These are phyloP conservation scores for Sporobolomyces pararoseus DNA, from an alignment of 768 basidiomycete genomes.

Conservation along the genomic window DNA sequence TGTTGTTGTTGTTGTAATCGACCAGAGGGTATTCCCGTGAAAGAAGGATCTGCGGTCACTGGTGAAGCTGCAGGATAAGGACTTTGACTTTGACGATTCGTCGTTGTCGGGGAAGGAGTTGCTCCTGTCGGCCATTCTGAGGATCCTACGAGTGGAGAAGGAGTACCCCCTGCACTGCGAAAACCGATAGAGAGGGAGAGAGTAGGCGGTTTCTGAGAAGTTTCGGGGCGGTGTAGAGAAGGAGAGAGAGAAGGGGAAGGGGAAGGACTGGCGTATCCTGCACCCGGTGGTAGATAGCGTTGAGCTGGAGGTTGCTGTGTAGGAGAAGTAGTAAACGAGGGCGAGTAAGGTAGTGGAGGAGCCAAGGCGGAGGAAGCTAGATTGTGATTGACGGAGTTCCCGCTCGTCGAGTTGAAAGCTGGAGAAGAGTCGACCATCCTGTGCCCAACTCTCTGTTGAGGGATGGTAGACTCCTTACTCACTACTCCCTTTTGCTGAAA, in stretches of 20 bases:
- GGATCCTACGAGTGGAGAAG: conserved; percentile 2
- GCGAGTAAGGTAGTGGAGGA: not conserved
- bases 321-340: not conserved
- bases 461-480: too few relatives aligned
- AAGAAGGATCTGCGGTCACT: not conserved
- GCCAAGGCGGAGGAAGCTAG: not conserved
- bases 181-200: conserved; percentile 8
- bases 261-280: not conserved
- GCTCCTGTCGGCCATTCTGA: conserved; percentile 4
- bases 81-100: too few relatives aligned
- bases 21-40: conserved; percentile 6
- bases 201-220: not conserved
- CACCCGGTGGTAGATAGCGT: conserved; percentile 2
- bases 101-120: conserved; percentile 3
- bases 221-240: conserved; percentile 2
- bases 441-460: too few relatives aligned
- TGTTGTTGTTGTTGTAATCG: too few relatives aligned
- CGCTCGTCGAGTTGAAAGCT: not conserved
- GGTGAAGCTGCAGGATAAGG: not conserved
- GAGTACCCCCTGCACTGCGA: not conserved
- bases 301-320: not conserved
- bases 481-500: too few relatives aligned
- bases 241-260: not conserved
- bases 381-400: conserved; percentile 1
- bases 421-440: not conserved